Evolutionary conservation across 176 grass and related monocot genomes (phyloP).

Genomic region (Aegilops sharonensis): DNA sequence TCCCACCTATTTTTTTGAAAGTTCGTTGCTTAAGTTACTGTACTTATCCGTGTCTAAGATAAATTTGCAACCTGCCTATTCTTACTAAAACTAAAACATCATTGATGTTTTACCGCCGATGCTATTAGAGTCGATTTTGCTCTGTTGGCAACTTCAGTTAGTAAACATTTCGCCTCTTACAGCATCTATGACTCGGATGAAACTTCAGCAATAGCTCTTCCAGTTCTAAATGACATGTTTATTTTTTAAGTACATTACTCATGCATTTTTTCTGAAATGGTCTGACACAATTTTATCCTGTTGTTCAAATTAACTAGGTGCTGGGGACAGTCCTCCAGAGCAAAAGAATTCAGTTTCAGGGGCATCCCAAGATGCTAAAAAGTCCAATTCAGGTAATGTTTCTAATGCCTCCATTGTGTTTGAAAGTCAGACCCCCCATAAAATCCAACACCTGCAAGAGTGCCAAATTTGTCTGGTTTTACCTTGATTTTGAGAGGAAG

Average conservation of each 20-base stretch:
- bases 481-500: neutral
- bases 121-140: neutral
- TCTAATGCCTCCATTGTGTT: conserved; percentile 18
- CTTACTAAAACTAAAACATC: neutral
- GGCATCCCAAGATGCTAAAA: conserved; percentile 42
- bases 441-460: neutral
- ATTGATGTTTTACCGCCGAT: neutral
- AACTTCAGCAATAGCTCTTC: neutral
- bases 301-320: conserved; percentile 36
- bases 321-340: conserved; percentile 32
- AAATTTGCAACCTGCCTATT: neutral
- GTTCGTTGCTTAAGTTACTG: neutral
- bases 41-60: neutral
- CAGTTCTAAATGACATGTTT: neutral
- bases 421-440: conserved; percentile 14
- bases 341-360: conserved; percentile 38
- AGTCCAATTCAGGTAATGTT: conserved; percentile 46
- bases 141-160: neutral
- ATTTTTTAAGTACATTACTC: neutral
- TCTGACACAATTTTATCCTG: neutral
- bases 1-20: neutral
- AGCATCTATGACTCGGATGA: neutral
- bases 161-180: neutral
- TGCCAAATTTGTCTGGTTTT: neutral
- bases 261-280: neutral